Evolutionary conservation across 495 filamentous ascomycete genomes (phyloP).

Genomic region (Apiosordaria backusii): DNA sequence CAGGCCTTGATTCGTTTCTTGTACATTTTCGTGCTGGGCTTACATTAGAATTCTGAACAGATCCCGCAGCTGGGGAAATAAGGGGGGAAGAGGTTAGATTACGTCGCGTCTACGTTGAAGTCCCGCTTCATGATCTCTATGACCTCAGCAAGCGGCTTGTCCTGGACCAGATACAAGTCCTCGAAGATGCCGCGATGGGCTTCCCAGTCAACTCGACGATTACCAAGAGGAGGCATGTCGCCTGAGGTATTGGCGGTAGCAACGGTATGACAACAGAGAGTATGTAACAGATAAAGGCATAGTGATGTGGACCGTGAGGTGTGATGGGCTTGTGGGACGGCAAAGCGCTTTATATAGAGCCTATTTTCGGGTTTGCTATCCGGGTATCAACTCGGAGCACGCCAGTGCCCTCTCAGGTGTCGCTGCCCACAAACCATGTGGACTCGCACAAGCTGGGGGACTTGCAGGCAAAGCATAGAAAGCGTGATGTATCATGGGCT

Average conservation of each 20-base stretch:
- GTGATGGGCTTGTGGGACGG: neutral
- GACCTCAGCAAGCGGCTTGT: conserved; percentile 21
- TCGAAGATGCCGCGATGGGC: conserved; percentile 19
- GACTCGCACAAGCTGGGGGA: neutral
- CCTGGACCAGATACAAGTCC: conserved; percentile 24
- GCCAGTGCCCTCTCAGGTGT: neutral
- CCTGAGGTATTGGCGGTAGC: neutral
- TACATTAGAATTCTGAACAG: neutral
- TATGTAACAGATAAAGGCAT: neutral
- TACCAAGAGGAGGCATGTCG: conserved; percentile 8
- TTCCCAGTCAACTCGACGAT: conserved; percentile 19
- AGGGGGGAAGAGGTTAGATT: neutral
- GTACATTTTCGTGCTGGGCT: conserved; percentile 27
- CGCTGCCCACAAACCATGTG: neutral
- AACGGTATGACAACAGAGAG: neutral
- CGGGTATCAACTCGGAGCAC: neutral
- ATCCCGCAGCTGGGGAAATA: neutral
- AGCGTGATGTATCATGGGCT: neutral
- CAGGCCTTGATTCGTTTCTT: conserved; percentile 29
- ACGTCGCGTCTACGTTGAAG: conserved; percentile 27
- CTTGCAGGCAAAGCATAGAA: neutral
- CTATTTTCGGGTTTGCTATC: neutral
- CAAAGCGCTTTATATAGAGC: neutral
- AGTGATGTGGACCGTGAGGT: neutral
- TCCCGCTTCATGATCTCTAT: conserved; percentile 21